A percentile compares a stretch with the other conserved stretches of the same genome.
phyloP scores from a whole-genome alignment of 2,329 filamentous ascomycete genomes.

The Sporothrix euskadiensis region DNA sequence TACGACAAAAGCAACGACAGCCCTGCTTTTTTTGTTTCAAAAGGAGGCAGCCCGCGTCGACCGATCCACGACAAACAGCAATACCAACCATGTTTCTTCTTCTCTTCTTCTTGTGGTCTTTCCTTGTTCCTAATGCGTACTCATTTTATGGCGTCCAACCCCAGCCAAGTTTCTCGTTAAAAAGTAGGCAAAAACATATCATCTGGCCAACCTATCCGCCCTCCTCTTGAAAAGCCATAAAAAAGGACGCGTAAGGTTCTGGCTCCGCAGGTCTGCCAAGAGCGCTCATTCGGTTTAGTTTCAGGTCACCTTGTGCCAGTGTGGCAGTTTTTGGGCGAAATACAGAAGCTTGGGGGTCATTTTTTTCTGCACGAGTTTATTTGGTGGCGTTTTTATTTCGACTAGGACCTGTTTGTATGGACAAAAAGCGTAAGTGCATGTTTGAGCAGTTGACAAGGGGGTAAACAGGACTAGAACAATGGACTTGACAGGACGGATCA shows the following conservation, averaged over 20 bases:
- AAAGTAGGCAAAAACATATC: not conserved
- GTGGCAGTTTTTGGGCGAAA: not conserved
- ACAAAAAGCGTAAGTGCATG: not conserved
- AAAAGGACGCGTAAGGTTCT: slow-evolving; percentile 14
- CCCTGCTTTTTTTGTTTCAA: not conserved
- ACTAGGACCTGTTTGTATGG: not conserved
- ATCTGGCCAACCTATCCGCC: not conserved
- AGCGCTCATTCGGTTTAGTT: slow-evolving; percentile 7
- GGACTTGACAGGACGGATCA: not conserved
- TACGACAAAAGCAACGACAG: not conserved
- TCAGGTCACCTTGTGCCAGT: not conserved
- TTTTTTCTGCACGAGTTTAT: slow-evolving; percentile 1
- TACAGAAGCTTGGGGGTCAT: not conserved
- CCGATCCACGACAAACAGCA: not conserved
- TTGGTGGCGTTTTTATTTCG: slow-evolving; percentile 5
- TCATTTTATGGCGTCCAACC: not conserved
- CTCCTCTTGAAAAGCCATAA: not conserved
- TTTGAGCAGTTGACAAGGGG: not conserved
- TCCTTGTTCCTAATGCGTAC: not conserved
- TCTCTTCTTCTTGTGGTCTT: not conserved
- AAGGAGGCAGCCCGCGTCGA: slow-evolving; percentile 8
- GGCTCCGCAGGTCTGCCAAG: slow-evolving; percentile 8
- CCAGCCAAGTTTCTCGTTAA: too few relatives aligned
- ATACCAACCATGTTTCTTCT: not conserved
- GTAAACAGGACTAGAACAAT: not conserved